A percentile compares a stretch with the other conserved stretches of the same genome.
Evolutionary conservation across 1,284 basidiomycete species (phyloP).

Genomic region (Ceratobasidium sp.): DNA sequence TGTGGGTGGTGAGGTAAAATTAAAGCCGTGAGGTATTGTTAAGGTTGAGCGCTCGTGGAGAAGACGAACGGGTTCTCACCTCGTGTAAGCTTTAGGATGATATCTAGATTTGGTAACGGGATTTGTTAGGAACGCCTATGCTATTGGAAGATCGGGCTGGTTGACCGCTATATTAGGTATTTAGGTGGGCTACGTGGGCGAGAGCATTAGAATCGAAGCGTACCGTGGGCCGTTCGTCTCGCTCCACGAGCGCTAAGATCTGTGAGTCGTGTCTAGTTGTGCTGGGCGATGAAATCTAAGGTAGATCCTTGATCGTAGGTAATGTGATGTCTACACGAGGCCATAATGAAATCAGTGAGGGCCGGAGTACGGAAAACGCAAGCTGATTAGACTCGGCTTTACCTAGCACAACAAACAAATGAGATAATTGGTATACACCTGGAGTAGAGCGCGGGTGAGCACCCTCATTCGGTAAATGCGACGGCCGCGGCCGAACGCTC

Average conservation of each 20-base stretch:
- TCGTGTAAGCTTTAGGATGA: not conserved
- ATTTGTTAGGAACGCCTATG: conserved; percentile 2
- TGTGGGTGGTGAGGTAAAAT: too few species aligned
- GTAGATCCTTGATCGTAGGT: conserved; percentile 9
- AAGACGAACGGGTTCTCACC: conserved; percentile 18
- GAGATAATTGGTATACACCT: not conserved
- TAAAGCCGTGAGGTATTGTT: not conserved
- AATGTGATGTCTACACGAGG: not conserved
- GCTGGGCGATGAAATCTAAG: not conserved
- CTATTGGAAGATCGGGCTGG: conserved; percentile 6
- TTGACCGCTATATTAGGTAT: too few species aligned
- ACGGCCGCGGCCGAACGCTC: not conserved
- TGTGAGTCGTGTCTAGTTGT: conserved; percentile 1
- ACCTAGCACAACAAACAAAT: not conserved
- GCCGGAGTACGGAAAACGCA: not conserved
- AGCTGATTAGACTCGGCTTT: not conserved
- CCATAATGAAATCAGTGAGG: not conserved
- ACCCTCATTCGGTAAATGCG: not conserved
- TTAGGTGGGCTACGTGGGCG: conserved; percentile 9
- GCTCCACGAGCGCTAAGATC: not conserved
- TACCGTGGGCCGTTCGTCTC: not conserved
- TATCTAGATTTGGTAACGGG: conserved; percentile 12
- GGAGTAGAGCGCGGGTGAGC: not conserved
- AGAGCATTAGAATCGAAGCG: not conserved
- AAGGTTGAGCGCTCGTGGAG: conserved; percentile 23